These are phyloP conservation scores for Hyaloscypha hepaticicola DNA, from an alignment of 495 filamentous ascomycete genomes.

Conservation along the genomic window DNA sequence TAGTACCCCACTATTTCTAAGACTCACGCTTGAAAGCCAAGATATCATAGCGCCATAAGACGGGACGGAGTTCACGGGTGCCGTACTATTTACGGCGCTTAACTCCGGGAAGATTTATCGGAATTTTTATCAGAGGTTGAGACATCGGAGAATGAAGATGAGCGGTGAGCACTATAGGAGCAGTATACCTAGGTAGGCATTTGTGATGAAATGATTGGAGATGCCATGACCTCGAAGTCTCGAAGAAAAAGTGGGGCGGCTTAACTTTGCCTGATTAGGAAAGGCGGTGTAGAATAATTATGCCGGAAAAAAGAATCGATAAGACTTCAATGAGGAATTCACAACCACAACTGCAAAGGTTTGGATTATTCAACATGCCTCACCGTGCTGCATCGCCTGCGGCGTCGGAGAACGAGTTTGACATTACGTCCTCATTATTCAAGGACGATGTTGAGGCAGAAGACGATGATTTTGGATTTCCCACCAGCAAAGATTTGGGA, in stretches of 20 bases:
- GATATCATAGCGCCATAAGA: not conserved
- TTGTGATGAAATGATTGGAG: too few species aligned
- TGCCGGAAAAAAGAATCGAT: constrained; percentile 12
- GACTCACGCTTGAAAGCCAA: not conserved
- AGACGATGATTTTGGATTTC: constrained; percentile 37
- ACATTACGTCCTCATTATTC: constrained; percentile 82
- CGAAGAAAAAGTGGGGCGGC: not conserved
- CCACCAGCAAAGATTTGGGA: constrained; percentile 43
- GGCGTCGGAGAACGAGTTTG: constrained; percentile 85
- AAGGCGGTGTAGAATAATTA: constrained; percentile 1
- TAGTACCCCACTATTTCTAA: constrained; percentile 1
- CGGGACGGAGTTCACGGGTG: not conserved
- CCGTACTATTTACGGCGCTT: not conserved
- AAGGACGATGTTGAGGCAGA: constrained; percentile 46
- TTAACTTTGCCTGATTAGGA: not conserved
- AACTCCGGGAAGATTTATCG: not conserved
- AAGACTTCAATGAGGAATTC: constrained; percentile 11
- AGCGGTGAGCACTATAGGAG: not conserved
- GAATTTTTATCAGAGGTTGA: not conserved
- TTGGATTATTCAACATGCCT: constrained; percentile 23
- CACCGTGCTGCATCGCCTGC: constrained; percentile 73
- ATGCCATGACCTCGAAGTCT: not conserved
- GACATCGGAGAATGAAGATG: not conserved
- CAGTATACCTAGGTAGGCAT: too few species aligned
- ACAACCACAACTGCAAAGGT: not conserved